Evolutionary conservation across 805 yeast genomes (phyloP), one percentile per base, ranked within the genome.

Genomic region (Cyberlindnera misumaiensis): DNA sequence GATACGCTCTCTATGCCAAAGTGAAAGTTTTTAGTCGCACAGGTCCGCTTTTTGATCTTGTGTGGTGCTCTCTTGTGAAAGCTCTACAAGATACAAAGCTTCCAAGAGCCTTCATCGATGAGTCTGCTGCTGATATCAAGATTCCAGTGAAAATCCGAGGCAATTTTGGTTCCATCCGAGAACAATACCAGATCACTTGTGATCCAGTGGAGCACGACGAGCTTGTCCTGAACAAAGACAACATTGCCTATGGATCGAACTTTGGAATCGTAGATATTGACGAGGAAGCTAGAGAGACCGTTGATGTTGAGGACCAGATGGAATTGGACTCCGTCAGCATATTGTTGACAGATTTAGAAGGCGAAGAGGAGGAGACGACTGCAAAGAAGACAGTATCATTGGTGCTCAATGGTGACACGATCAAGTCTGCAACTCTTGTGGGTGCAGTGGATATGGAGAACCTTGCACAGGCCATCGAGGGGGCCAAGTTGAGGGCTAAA

Each of bases 11-110:
- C 25, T 77, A 77, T 52, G 89, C 90, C 4, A 77, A 77, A 48
- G 67, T 87, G 30, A 79, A 81, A 48, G 87, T 88, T 1, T 80
- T 84, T 48, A 80, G 90, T 35, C 73, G 93, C 41, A 69, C 85
- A 1, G 95, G 95, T 0, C 94, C 96, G 3, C 63, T 83, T 20
- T 80, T 78, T 51, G 96, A 88, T 52, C 60, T 81, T 10, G 80
- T 84, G 34, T 82, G 88, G 77, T 74, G 72, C 15, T 74, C 89
- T 3, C 58, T 86, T 17, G 53, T 83, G 5, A 63, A 70, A 25
- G 93, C 95, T 0, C 61, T 89, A 39, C 55, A 68, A 38, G 65
- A 70, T 38, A 72, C 79, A 3, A 63, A 64, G 46, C 64, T 89
- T 24, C 97, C 97, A 3, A 60, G 69, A 28, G 77, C 85, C 5